Percentiles rank a stretch among this genome's conserved stretches.
phyloP scores from a whole-genome alignment of 1,284 basidiomycete genomes.

The Mrakiaceae sp. region DNA sequence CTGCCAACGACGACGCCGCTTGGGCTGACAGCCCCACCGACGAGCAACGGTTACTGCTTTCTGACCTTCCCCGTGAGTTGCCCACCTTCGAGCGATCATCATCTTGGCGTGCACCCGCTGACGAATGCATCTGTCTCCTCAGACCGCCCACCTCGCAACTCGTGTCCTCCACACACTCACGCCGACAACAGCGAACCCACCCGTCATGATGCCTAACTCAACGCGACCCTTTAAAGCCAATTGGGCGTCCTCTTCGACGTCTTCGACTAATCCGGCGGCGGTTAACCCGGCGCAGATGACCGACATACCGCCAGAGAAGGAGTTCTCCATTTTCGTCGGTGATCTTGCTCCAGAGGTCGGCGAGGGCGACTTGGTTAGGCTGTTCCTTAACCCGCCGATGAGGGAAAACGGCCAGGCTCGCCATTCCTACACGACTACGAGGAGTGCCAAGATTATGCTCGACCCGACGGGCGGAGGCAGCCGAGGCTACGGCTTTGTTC shows the following conservation, averaged over 20 bases:
- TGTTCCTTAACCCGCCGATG: slow-evolving; percentile 63
- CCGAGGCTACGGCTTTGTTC: slow-evolving; percentile 77
- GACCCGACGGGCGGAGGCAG: slow-evolving; percentile 80
- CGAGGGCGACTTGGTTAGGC: slow-evolving; percentile 77
- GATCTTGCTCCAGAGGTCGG: slow-evolving; percentile 80
- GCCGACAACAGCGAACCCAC: slow-evolving; percentile 37
- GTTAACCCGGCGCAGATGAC: slow-evolving; percentile 31
- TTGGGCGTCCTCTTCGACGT: slow-evolving; percentile 53
- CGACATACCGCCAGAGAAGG: slow-evolving; percentile 46
- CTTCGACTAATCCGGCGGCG: slow-evolving; percentile 26
- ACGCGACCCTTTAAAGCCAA: slow-evolving; percentile 59
- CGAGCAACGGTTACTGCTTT: slow-evolving; percentile 71
- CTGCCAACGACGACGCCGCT: slow-evolving; percentile 49
- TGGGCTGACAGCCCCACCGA: slow-evolving; percentile 54
- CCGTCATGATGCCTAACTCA: slow-evolving; percentile 62
- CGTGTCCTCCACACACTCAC: slow-evolving; percentile 59
- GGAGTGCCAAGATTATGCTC: slow-evolving; percentile 86
- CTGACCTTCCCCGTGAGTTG: slow-evolving; percentile 53
- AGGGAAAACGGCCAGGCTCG: slow-evolving; percentile 5
- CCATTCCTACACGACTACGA: slow-evolving; percentile 75
- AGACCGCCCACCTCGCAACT: slow-evolving; percentile 53
- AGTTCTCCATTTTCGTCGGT: slow-evolving; percentile 83
- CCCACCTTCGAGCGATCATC: too few species aligned
- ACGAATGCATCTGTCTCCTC: neutral
- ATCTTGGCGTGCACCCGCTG: neutral